Base-by-base conservation (phyloP, 2,329 filamentous ascomycete genomes). In the Fusarium buharicum region DNA sequence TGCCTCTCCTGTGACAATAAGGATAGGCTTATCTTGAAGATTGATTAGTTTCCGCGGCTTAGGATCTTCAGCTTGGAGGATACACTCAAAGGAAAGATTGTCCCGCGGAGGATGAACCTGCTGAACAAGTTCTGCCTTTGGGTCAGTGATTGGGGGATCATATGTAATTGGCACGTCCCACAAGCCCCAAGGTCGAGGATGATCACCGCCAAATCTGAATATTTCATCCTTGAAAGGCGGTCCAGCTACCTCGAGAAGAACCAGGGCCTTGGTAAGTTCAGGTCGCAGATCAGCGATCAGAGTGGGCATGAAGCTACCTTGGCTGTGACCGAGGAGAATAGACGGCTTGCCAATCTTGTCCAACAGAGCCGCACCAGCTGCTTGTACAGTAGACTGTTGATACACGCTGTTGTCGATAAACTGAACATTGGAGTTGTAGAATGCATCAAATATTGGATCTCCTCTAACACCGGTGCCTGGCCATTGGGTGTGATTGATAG, bases 151-250 rank as follows among this genome's bases (percentile, higher is more conserved):
- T 0, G 76, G 67, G 11, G 82, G 82, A 2, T 71, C 71, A 64
- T 83, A 86, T 0, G 76, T 78, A 14, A 86, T 55, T 0, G 81
- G 78, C n/a, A 81, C 76, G 39, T 81, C 76, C 6, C 81, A 78
- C 6, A 85, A 59, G 1, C 82, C 84, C 66, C 76, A 86, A 1
- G 73, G 64, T 2, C 77, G 70, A 3, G 74, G 70, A 1, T 74
- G 58, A 0, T 62, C 66, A 18, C 67, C 74, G n/a, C 70, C 74
- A 31, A 80, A 75, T 24, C 75, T 64, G 10, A 80, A 75, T 27
- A 76, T 69, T 10, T 73, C 74, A 13, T 82, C 78, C 22, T 64
- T 72, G 63, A 84, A 84, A 0, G 80, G 81, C 11, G 82, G 81
- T 0, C 81, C 81, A 0, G 72, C 74, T 3, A 81, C 80, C 66